Conservation (phyloP, 2,329 filamentous ascomycete species). For the Aspergillus felis region DNA sequence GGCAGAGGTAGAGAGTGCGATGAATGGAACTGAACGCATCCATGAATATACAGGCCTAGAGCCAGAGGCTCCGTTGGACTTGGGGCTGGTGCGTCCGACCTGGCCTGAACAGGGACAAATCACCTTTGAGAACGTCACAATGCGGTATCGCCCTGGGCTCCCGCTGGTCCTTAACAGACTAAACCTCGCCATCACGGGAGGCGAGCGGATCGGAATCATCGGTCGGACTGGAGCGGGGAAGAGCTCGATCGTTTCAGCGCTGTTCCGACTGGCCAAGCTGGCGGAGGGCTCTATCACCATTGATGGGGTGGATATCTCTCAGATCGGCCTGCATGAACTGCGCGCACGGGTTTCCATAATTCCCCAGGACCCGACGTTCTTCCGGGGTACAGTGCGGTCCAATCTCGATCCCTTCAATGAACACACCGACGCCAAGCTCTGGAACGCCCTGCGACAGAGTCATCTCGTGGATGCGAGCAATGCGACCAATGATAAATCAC, state of each 20-base stretch:
- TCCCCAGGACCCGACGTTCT: conserved; percentile 76
- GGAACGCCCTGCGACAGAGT: conserved; percentile 65
- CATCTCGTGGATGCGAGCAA: conserved; percentile 50
- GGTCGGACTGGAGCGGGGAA: conserved; percentile 30
- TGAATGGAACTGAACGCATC: conserved; percentile 71
- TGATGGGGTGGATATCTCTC: conserved; percentile 46
- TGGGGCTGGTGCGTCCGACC: conserved; percentile 58
- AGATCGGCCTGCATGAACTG: conserved; percentile 48
- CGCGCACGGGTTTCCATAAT: conserved; percentile 72
- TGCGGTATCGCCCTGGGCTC: conserved; percentile 66
- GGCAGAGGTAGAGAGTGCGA: conserved; percentile 49
- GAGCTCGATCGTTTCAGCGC: conserved; percentile 21
- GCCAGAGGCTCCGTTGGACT: conserved; percentile 55
- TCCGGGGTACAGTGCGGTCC: conserved; percentile 70
- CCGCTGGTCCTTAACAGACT: conserved; percentile 35
- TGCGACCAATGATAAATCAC: not conserved
- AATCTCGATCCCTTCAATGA: conserved; percentile 75
- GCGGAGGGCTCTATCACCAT: conserved; percentile 21
- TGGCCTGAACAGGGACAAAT: conserved; percentile 73
- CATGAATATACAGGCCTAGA: conserved; percentile 68
- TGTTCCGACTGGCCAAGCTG: conserved; percentile 23
- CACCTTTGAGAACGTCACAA: conserved; percentile 68
- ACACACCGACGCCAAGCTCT: conserved; percentile 64
- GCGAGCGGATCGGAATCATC: conserved; percentile 25
- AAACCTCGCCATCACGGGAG: conserved; percentile 17